A percentile compares a stretch with the other conserved stretches of the same genome.
These are phyloP conservation scores for Colletotrichum karsti DNA, from an alignment of 2,329 filamentous ascomycete species.

Conservation along the genomic window DNA sequence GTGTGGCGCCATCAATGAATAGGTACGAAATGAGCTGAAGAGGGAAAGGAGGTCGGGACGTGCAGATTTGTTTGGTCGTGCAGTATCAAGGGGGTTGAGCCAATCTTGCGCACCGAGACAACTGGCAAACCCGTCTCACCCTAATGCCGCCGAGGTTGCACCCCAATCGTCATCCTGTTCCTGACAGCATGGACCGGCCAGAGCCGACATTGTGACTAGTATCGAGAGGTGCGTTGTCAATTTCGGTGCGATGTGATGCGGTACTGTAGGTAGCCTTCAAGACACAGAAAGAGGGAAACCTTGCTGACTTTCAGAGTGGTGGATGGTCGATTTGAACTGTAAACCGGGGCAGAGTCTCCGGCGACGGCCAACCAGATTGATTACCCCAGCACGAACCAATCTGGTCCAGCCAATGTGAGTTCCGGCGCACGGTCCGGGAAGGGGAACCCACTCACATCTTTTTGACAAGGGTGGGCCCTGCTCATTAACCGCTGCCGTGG, in stretches of 20 bases:
- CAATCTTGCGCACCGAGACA: not conserved
- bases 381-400: conserved; percentile 6
- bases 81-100: not conserved
- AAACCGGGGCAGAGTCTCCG: conserved; percentile 26
- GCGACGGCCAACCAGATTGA: conserved; percentile 11
- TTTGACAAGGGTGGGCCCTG: conserved; percentile 3
- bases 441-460: not conserved
- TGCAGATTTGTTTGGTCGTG: not conserved
- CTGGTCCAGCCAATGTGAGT: conserved; percentile 17
- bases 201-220: not conserved
- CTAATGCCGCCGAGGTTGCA: not conserved
- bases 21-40: no score
- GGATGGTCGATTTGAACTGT: not conserved
- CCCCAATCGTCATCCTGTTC: conserved; percentile 1
- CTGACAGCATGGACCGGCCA: not conserved
- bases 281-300: not conserved
- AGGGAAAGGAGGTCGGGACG: not conserved
- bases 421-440: conserved; percentile 11
- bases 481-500: not conserved
- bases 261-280: not conserved
- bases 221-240: not conserved
- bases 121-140: not conserved
- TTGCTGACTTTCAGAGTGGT: not conserved
- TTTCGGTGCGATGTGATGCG: not conserved
- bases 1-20: not conserved